Evolutionary conservation across 345 rosid species (phyloP), one percentile per base, ranked within the genome.

Genomic region (Eucalyptus tenuipes): DNA sequence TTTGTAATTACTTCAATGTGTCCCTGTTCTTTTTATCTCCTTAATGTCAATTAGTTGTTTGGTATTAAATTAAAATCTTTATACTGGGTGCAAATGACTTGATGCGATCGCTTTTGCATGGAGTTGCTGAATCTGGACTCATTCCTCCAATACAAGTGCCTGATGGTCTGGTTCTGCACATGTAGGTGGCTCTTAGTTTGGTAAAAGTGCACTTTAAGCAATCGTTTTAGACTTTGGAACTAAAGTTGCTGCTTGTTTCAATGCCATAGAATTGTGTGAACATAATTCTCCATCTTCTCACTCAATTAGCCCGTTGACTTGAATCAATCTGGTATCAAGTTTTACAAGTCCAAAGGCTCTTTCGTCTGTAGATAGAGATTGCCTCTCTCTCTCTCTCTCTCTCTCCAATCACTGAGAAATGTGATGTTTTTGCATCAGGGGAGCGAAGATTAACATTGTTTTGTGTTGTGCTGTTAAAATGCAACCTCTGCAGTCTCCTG

Each of bases 401-500:
- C 71, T 7, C 75, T n/a, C 75, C 8, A 6, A 20, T 75, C 61
- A 31, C 47, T 20, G 29, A 22, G 84, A 22, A 75, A 20, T 52
- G 61, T 50, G 59, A 49, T 16, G n/a, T 50, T 86, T 50, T 50
- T 13, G n/a, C 15, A 86, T 55, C 45, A 50, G 13, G 45, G 61
- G 87, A 44, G 55, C 18, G 55, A 68, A 47, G 84, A 75, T 75
- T 33, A 33, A 79, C 61, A 11, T 45, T 10, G 82, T 27, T 61
- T 59, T 3, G 87, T 4, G 22, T 71, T 44, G 53, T 27, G 64
- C 31, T 22, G 42, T 22, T 8, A 91, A 92, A 87, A 97, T 94
- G 97, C 87, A 92, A 87, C 88, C 88, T 85, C 31, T 85, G 47
- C 92, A 75, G 27, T 49, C 88, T 22, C 29, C 90, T 37, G 66